Base-by-base conservation (phyloP, 176 grass and related monocot species). In the Bonia amplexicaulis region DNA sequence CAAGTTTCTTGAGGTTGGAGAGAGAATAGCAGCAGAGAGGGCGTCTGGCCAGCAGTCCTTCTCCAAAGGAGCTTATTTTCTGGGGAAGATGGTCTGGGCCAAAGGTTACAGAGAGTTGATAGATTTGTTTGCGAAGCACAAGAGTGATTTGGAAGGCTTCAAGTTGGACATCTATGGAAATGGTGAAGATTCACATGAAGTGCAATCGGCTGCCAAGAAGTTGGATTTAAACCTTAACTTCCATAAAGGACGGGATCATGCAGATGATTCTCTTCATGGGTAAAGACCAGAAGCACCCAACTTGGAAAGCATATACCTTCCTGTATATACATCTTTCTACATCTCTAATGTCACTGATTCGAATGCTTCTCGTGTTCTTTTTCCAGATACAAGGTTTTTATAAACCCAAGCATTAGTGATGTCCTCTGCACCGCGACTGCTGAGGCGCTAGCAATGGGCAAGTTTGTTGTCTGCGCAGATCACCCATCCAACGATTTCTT, bases 71-170 rank as follows among this genome's bases (percentile, higher is more conserved):
- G 97, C 91, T 84, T 99, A 96, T 83, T 98, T 98, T 82, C 83
- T 99, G 0, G 97, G 97, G 70, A 99, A 99, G 84, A 99, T 99
- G 97, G 93, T 99, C 2, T 99, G 97, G 97, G 90, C 93, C 46
- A 96, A 99, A 88, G 97, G 93, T 52, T 99, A 99, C 77, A 92
- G 88, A 65, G 97, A 99, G 62, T 58, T 96, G 40, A 94, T 99
- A 73, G 88, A 99, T 82, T 83, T 99, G 81, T 85, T 90, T 12
- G 84, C 84, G 1, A 94, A 96, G 64, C 87, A 94, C 78, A 94
- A 91, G 86, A 91, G 78, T 17, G 93, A 99, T 71, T 71, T 99
- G 40, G 91, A 92, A 41, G 93, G 86, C 26, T 90, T 99, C 65
- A 93, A 92, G 73, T 74, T 99, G 85, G 93, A 96, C 57, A 83